Conservation (phyloP, 225 moss, liverwort and hornwort species). For the Bryum argenteum region DNA sequence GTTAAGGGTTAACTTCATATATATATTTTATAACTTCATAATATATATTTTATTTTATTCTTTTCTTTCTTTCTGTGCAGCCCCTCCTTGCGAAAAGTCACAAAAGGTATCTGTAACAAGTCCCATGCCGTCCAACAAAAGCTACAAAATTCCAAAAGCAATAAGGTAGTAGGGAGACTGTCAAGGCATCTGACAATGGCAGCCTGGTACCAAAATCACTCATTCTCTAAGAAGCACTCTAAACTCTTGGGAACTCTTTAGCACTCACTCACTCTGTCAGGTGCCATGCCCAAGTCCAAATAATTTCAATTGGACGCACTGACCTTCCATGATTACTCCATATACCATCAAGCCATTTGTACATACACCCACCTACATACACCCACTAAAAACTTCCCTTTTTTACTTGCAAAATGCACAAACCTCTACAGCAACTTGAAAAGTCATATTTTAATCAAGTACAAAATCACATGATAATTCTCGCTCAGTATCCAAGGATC, state of each 20-base stretch:
- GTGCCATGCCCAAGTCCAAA: not conserved
- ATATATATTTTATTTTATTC: too few relatives aligned
- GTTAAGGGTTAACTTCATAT: too few relatives aligned
- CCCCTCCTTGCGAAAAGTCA: not conserved
- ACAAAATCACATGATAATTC: not conserved
- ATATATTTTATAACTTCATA: too few relatives aligned
- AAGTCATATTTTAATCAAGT: not conserved
- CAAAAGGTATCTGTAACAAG: not conserved
- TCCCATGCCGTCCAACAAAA: constrained; percentile 9
- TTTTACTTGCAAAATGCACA: too few relatives aligned
- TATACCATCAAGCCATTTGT: too few relatives aligned
- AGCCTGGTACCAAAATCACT: constrained; percentile 17
- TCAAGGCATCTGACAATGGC: constrained; percentile 24
- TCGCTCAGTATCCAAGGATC: not conserved
- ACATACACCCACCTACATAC: too few relatives aligned
- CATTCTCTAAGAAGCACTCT: constrained; percentile 1
- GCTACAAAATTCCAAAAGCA: constrained; percentile 8
- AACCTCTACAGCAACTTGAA: too few relatives aligned
- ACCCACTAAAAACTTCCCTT: too few relatives aligned
- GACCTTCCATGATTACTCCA: not conserved
- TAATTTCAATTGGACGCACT: not conserved
- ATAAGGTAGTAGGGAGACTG: constrained; percentile 1
- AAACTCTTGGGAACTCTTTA: not conserved
- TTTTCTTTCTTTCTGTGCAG: too few relatives aligned
- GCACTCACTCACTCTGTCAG: not conserved